Base-by-base conservation (phyloP, 2,329 filamentous ascomycete species). In the Cercospora sp. region DNA sequence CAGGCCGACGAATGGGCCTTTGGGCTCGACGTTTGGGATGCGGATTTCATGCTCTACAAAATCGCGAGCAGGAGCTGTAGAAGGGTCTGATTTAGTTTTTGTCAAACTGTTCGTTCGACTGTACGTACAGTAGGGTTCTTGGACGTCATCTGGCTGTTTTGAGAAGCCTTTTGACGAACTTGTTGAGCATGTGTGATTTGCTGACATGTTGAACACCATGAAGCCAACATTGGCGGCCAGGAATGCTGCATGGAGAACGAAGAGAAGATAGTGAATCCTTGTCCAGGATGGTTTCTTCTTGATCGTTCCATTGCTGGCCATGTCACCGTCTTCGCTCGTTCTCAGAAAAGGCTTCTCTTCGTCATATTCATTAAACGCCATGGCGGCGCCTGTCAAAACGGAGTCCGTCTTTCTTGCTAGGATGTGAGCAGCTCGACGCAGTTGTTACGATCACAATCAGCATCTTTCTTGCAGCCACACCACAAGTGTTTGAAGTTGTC, bases 341-440 rank as follows among this genome's bases (percentile, higher is more conserved):
- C 13, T 6, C 24, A 68, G 57, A n/a, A 68, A 68, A n/a, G 66
- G 66, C 34, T 63, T 68, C 66, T 65, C 66, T 68, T 68, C 66
- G 24, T 68, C 66, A 12, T 61, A 49, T 16, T 65, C 49, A 43
- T 49, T 51, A 13, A 34, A 45, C 9, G 66, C 66, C 66, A 68
- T 67, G 34, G 43, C 55, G 18, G 32, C 3, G 55, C 0, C 28
- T n/a, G 12, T 5, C 2, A 13, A n/a, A 21, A 5, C 1, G 9
- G 7, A 5, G 16, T 9, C 30, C n/a, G 5, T 59, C 30, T 37
- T 18, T 32, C 30, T 59, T 59, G n/a, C 55, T 32, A 8, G 3
- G 30, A 26, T 5, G 12, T 26, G 49, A 9, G 3, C 24, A 55
- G 24, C 12, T 8, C 13, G 7, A 24, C 7, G 24, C 26, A 6